Evolutionary conservation across 2,329 filamentous ascomycete species (phyloP), one percentile per base, ranked within the genome.

Genomic region (Cadophora sp.): DNA sequence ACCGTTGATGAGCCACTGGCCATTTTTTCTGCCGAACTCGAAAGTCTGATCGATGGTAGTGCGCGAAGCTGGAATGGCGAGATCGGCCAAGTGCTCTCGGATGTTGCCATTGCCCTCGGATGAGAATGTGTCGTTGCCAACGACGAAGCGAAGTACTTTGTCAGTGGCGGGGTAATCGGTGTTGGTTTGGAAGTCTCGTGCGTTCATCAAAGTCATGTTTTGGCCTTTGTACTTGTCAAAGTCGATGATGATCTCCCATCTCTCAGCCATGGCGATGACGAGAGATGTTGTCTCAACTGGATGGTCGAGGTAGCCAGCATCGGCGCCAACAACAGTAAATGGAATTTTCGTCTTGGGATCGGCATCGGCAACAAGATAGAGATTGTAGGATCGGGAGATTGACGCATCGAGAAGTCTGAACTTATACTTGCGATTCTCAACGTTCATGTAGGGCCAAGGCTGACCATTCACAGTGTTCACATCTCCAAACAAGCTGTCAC

Each of bases 361-460:
- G 6, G 68, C 55, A 29, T 73, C 71, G 37, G 64, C 70, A 16
- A 72, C 70, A 4, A 73, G 61, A n/a, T 70, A 72, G 11, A 73
- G 64, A 16, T 58, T 72, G 56, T 66, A 73, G 14, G 61, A 58
- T 66, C 71, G 76, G 29, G 70, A 68, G 34, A 65, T 56, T 3
- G 59, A 62, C 22, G 29, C 55, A 48, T 68, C 27, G 6, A 62
- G 55, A 55, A 63, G 62, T 8, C 56, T 27, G 71, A 89, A 83
- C 24, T 86, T 84, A 76, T 89, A 89, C 75, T 88, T 89, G 74
- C 86, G 82, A 7, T 85, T 86, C 76, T 89, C 84, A 4, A 88
- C 86, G n/a, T 82, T 80, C 11, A 87, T 72, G 70, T 81, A 88
- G 2, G 87, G 87, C 86, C 86, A 89, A 2, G 86, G 86, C 69